Percentiles rank a stretch among this genome's conserved stretches.
phyloP scores from a whole-genome alignment of 1,284 basidiomycete genomes.

The Meira miltonrushii region DNA sequence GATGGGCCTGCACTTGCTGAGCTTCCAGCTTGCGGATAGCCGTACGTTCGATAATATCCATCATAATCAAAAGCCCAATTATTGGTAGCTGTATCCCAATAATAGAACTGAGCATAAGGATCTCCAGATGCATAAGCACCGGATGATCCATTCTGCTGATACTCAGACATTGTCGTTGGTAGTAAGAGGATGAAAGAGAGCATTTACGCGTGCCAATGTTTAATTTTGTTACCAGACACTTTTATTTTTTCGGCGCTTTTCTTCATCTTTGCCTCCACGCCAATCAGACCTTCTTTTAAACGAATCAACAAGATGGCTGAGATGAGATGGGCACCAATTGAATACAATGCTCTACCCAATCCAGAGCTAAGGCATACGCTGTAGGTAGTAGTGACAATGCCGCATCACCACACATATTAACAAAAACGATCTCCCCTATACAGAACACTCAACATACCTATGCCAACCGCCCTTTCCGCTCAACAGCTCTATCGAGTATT shows the following conservation, averaged over 20 bases:
- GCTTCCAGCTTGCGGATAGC: conserved; percentile 23
- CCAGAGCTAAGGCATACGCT: neutral
- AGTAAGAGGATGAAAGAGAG: neutral
- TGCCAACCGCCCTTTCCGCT: neutral
- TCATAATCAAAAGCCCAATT: conserved; percentile 51
- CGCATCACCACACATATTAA: neutral
- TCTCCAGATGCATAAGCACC: conserved; percentile 21
- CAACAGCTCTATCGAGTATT: conserved; percentile 5
- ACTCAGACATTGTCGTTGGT: neutral
- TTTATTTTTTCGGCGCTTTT: too few species aligned
- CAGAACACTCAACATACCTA: conserved; percentile 6
- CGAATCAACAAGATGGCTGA: neutral
- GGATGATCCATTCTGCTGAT: neutral
- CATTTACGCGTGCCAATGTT: neutral
- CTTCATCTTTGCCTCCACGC: too few species aligned
- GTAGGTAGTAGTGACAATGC: neutral
- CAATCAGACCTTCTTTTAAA: neutral
- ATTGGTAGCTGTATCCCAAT: conserved; percentile 42
- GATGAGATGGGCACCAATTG: neutral
- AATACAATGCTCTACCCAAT: neutral
- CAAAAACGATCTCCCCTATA: neutral
- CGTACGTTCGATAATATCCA: conserved; percentile 40
- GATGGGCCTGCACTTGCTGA: conserved; percentile 2
- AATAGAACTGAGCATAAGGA: conserved; percentile 50
- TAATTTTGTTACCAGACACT: neutral